Evolutionary conservation across 495 filamentous ascomycete species (phyloP), one percentile per base, ranked within the genome.

Genomic region (Hypoxylon fuscum): DNA sequence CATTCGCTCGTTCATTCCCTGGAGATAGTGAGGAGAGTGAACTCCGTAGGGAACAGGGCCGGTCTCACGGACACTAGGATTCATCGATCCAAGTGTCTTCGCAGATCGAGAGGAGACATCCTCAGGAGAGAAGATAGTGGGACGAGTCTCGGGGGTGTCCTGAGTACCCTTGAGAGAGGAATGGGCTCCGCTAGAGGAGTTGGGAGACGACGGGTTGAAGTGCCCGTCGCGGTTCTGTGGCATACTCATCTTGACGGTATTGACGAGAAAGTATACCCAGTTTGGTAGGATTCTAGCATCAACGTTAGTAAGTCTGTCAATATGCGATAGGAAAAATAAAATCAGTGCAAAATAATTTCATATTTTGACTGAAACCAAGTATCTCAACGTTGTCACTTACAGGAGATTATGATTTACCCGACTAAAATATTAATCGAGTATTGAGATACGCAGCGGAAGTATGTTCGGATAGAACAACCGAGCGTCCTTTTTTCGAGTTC

Each of bases 51-150:
- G 54, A 23, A 68, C 47, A 6, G 60, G 43, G 18, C 64, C 55
- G 18, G 34, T 45, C 10, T 68, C 69, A 20, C 69, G 51, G 20
- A 49, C 48, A 20, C 48, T 56, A 17, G 60, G 11, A 37, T 50
- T 68, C 37, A 75, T 48, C 21, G 66, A 58, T 18, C 68, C 64
- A 23, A 69, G 43, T 21, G 68, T 49, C 50, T 68, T 75, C 37
- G 59, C 64, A 18, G 76, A 72, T 51, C 69, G 65, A 34, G 70
- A 64, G 17, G 76, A 76, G 47, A 58, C 68, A 38, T 87, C 85
- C 12, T 87, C 84, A 0, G 86, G 85, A n/a, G 86, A 88, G 69
- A 88, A 88, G 32, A 78, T 73, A 10, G 85, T 88, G 23, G 87
- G 57, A 43, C 81, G 80, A 20, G 86, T 89, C 50, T 88, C 84